A percentile compares a stretch with the other conserved stretches of the same genome.
phyloP scores from a whole-genome alignment of 1,284 basidiomycete species.

The Sporisorium exsertum region DNA sequence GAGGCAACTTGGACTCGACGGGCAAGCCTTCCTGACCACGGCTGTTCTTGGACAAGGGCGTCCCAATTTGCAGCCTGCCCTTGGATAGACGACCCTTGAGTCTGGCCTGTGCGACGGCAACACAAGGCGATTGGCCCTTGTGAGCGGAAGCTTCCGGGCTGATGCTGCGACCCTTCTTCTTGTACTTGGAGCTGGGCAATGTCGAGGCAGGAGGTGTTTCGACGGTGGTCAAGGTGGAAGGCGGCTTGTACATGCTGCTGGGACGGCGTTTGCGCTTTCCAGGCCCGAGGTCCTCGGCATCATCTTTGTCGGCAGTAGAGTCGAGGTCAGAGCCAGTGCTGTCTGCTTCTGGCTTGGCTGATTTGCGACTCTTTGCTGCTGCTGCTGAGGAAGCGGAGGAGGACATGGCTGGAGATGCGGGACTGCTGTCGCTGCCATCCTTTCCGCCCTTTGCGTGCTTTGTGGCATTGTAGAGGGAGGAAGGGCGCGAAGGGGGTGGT shows the following conservation, averaged over 20 bases:
- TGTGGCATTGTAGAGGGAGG: conserved; percentile 30
- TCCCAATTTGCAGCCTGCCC: conserved; percentile 16
- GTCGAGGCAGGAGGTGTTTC: conserved; percentile 22
- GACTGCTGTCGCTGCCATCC: conserved; percentile 10
- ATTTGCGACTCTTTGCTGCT: conserved; percentile 17
- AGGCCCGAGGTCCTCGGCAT: conserved; percentile 31
- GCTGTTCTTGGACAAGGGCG: conserved; percentile 16
- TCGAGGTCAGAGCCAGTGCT: conserved; percentile 16
- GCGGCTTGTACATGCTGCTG: conserved; percentile 60
- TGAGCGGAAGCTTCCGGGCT: conserved; percentile 31
- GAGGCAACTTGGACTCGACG: background rate
- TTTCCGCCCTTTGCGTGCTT: conserved; percentile 36
- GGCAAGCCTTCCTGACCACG: background rate
- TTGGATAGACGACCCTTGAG: conserved; percentile 29
- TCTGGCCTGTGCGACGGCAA: conserved; percentile 21
- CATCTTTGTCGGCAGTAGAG: conserved; percentile 22
- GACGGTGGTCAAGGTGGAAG: conserved; percentile 55
- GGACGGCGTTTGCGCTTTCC: conserved; percentile 60
- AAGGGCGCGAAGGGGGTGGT: conserved; percentile 43
- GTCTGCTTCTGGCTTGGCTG: conserved; percentile 21
- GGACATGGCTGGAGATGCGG: conserved; percentile 7
- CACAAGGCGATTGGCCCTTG: conserved; percentile 22
- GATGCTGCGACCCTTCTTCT: conserved; percentile 46
- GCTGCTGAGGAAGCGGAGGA: conserved; percentile 9
- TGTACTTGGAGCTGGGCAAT: conserved; percentile 22